Conservation (phyloP, 2,329 filamentous ascomycete species). For the Thielaviopsis musarum region DNA sequence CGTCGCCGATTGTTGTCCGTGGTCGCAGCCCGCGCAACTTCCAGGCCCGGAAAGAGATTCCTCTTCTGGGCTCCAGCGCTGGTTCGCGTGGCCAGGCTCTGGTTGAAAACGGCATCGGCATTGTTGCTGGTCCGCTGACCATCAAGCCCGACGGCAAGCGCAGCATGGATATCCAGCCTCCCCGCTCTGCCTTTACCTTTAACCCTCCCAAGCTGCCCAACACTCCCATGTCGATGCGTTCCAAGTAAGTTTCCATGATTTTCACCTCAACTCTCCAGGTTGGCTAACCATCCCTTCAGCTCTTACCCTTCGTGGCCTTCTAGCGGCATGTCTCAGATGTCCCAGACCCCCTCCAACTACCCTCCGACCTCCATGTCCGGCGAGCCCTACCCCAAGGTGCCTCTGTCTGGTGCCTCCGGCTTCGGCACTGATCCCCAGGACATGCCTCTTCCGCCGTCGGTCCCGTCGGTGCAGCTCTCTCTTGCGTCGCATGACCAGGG, state of each 20-base stretch:
- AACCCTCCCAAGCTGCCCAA: slow-evolving; percentile 38
- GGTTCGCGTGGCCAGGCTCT: slow-evolving; percentile 62
- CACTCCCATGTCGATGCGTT: slow-evolving; percentile 37
- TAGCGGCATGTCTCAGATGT: slow-evolving; percentile 29
- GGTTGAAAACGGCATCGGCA: slow-evolving; percentile 44
- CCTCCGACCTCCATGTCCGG: slow-evolving; percentile 32
- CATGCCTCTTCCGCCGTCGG: slow-evolving; percentile 22
- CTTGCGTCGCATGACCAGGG: slow-evolving; percentile 28
- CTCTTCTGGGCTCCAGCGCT: slow-evolving; percentile 60
- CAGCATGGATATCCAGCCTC: slow-evolving; percentile 36
- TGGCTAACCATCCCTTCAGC: slow-evolving; percentile 20
- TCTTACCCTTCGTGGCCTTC: slow-evolving; percentile 42
- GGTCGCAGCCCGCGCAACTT: slow-evolving; percentile 90
- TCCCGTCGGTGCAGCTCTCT: slow-evolving; percentile 34
- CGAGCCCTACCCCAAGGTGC: slow-evolving; percentile 37
- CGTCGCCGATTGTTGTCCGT: slow-evolving; percentile 82
- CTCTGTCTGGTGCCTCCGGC: slow-evolving; percentile 29
- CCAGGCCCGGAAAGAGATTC: slow-evolving; percentile 82
- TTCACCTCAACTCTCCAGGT: slow-evolving; percentile 16
- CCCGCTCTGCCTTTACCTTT: slow-evolving; percentile 41
- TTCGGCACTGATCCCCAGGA: slow-evolving; percentile 37
- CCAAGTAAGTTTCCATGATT: slow-evolving; percentile 32
- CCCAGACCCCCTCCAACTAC: slow-evolving; percentile 30
- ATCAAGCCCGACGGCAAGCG: slow-evolving; percentile 39
- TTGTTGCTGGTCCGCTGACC: slow-evolving; percentile 38